Evolutionary conservation across 1,139 yeast species (phyloP), one percentile per base, ranked within the genome.

Genomic region (Dujonia santamariae): DNA sequence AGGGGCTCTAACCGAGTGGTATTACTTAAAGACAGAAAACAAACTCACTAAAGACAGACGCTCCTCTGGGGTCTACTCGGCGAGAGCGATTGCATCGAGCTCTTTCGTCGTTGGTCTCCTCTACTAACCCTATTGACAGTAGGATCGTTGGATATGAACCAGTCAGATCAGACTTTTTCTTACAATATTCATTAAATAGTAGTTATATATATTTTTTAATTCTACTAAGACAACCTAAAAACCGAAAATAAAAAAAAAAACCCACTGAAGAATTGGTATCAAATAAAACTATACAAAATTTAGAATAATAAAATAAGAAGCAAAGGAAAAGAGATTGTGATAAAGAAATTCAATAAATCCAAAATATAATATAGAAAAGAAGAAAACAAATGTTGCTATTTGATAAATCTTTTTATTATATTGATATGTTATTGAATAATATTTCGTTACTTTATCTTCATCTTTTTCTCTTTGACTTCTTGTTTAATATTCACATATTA

Each of bases 181-280:
- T 21, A 21, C 23, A 21, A 11, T 12, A 12, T 21, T 21, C 12
- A 21, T 9, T 21, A 21, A 12, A 11, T n/a, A n/a, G n/a, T n/a
- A n/a, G n/a, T n/a, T n/a, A n/a, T n/a, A n/a, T 27, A 27, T 13
- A 16, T 17, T 14, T 14, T 28, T 28, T 8, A 7, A 18, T 24
- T 29, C 32, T 29, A 29, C 32, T 20, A 12, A 31, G 15, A 19
- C 19, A 17, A 8, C 21, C 22, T 19, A 18, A 11, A 28, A 32
- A 29, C 35, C 35, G 35, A 32, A 32, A 27, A 30, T 22, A 32
- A 32, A 32, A 32, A 32, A 27, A 30, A 14, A 32, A 32, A 32
- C 34, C 35, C 35, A 27, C 24, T 12, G 28, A 25, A 30, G 30
- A 21, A 31, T 6, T 28, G 34, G 34, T 31, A 25, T 31, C 34